Conservation (phyloP, 73 alveolate species). For the Paramecium tetraurelia region DNA sequence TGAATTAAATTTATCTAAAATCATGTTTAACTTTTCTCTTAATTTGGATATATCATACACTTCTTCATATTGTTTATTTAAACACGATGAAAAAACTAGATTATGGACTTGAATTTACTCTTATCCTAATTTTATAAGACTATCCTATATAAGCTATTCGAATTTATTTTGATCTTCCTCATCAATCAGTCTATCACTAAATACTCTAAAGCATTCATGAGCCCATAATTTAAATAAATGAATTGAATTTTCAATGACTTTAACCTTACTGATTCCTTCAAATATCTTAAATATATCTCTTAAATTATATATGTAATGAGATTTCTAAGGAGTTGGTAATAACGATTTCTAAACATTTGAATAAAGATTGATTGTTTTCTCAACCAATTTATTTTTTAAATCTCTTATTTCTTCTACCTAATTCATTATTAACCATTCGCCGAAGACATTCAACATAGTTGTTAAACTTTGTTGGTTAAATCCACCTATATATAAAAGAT, state of each 20-base stretch:
- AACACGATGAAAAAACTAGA: conserved; percentile 89
- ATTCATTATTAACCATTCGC: conserved; percentile 48
- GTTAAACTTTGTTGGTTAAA: conserved; percentile 63
- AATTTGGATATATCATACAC: conserved; percentile 45
- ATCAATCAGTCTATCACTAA: conserved; percentile 81
- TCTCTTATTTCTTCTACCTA: background rate
- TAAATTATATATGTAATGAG: conserved; percentile 82
- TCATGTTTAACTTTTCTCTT: conserved; percentile 19
- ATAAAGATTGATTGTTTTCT: conserved; percentile 33
- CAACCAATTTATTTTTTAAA: conserved; percentile 12
- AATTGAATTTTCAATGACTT: conserved; percentile 52
- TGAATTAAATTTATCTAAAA: conserved; percentile 73
- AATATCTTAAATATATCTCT: conserved; percentile 95
- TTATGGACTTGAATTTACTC: conserved; percentile 79
- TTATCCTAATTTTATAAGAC: conserved; percentile 86
- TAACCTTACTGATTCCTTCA: conserved; percentile 85
- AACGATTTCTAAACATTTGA: conserved; percentile 51
- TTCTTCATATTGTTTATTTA: conserved; percentile 56
- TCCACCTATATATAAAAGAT: conserved; percentile 65
- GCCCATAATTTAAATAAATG: conserved; percentile 88
- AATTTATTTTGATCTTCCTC: conserved; percentile 65
- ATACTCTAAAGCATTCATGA: conserved; percentile 94
- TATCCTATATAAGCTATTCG: conserved; percentile 79
- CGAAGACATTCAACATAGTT: conserved; percentile 31
- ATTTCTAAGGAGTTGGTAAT: conserved; percentile 94